Evolutionary conservation across 1,284 basidiomycete species (phyloP).

Genomic region (Violaceomyces palustris): DNA sequence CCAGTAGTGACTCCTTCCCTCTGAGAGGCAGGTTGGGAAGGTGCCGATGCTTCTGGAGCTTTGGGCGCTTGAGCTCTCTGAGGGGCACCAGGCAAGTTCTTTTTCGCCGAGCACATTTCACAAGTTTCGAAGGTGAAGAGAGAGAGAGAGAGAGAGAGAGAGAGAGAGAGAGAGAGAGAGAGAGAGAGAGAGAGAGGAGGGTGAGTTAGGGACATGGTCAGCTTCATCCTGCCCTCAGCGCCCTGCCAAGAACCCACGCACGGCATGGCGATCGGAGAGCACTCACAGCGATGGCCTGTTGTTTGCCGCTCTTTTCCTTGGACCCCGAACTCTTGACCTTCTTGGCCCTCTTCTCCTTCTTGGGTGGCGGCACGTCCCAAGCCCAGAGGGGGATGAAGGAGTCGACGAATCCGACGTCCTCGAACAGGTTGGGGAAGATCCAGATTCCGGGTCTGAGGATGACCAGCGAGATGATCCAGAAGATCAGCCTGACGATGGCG

Average conservation of each 20-base stretch:
- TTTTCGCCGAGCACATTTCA: conserved; percentile 4
- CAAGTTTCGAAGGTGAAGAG: too few relatives aligned
- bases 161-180: not conserved
- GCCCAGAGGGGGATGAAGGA: conserved; percentile 97
- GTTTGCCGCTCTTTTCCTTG: conserved; percentile 13
- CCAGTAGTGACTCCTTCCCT: conserved; percentile 3
- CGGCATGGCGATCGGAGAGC: too few relatives aligned
- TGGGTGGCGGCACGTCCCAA: conserved; percentile 76
- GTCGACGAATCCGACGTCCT: conserved; percentile 97
- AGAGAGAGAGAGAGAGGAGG: not conserved
- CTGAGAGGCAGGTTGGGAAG: not conserved
- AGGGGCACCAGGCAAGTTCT: conserved; percentile 10
- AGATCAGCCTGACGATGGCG: conserved; percentile 84
- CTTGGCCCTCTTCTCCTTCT: conserved; percentile 60
- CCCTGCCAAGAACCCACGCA: too few relatives aligned
- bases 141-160: not conserved
- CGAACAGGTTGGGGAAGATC: conserved; percentile 98
- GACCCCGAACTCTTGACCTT: not conserved
- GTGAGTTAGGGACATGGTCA: too few relatives aligned
- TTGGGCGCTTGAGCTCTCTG: conserved; percentile 11
- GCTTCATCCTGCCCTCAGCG: too few relatives aligned
- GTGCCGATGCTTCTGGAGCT: conserved; percentile 4
- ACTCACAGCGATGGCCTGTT: conserved; percentile 14
- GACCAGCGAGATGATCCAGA: conserved; percentile 88
- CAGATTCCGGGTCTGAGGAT: conserved; percentile 86